Evolutionary conservation across 2,329 filamentous ascomycete species (phyloP).

Genomic region (Aspergillus bombycis): DNA sequence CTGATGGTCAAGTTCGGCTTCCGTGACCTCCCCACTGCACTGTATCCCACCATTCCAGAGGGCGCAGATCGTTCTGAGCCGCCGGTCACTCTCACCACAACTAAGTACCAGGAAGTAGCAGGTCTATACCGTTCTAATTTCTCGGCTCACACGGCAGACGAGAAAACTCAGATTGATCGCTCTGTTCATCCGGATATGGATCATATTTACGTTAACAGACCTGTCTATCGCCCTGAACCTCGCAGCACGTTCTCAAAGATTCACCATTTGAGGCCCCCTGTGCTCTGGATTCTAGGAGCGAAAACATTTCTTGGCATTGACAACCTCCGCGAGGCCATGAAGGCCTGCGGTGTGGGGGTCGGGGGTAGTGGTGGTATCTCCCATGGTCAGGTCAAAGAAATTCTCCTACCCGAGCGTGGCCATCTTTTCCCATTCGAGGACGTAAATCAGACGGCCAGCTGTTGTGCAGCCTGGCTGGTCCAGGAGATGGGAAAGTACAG

Average conservation of each 20-base stretch:
- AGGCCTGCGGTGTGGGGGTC: slow-evolving; percentile 33
- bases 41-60: slow-evolving; percentile 7
- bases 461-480: slow-evolving; percentile 8
- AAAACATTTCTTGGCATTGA: slow-evolving; percentile 16
- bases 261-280: slow-evolving; percentile 22
- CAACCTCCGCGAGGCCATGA: slow-evolving; percentile 29
- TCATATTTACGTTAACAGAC: background rate
- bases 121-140: slow-evolving; percentile 2
- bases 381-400: slow-evolving; percentile 36
- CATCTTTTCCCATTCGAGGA: slow-evolving; percentile 13
- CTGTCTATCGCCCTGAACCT: slow-evolving; percentile 6
- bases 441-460: background rate
- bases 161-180: background rate
- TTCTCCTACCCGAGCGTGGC: slow-evolving; percentile 16
- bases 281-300: slow-evolving; percentile 33
- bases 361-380: slow-evolving; percentile 55
- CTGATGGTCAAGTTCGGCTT: slow-evolving; percentile 13
- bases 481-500: background rate
- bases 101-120: slow-evolving; percentile 9
- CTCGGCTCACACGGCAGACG: background rate
- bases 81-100: slow-evolving; percentile 15
- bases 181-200: slow-evolving; percentile 7
- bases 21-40: slow-evolving; percentile 14
- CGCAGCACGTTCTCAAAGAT: background rate
- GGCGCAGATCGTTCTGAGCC: background rate